Evolutionary conservation across 2,329 filamentous ascomycete species (phyloP).

Genomic region (Polytolypa hystricis): DNA sequence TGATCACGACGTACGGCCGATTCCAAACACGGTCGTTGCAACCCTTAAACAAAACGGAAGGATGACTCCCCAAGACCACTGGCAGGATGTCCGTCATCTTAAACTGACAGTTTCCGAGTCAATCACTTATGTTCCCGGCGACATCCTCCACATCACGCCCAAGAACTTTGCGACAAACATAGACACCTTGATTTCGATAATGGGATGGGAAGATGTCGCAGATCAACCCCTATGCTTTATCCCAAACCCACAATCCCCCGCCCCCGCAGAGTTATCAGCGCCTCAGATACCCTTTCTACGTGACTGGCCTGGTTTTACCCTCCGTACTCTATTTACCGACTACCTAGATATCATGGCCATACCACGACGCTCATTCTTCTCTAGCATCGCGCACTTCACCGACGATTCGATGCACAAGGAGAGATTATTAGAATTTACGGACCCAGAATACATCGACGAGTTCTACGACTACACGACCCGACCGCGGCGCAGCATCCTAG

Average conservation of each 20-base stretch:
- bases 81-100: conserved; percentile 88
- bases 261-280: conserved; percentile 13
- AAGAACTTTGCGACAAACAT: conserved; percentile 80
- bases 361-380: conserved; percentile 77
- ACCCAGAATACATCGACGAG: conserved; percentile 72
- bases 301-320: conserved; percentile 39
- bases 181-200: conserved; percentile 62
- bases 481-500: conserved; percentile 78
- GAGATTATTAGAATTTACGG: conserved; percentile 71
- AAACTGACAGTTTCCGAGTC: conserved; percentile 41
- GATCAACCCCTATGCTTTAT: conserved; percentile 54
- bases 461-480: conserved; percentile 93
- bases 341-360: conserved; percentile 85
- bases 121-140: conserved; percentile 55
- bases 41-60: conserved; percentile 55
- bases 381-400: conserved; percentile 65
- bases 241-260: conserved; percentile 16
- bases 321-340: conserved; percentile 66
- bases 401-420: conserved; percentile 62
- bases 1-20: conserved; percentile 40
- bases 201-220: conserved; percentile 66
- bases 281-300: conserved; percentile 27
- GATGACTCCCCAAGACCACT: conserved; percentile 65
- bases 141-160: conserved; percentile 70
- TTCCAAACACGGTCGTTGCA: conserved; percentile 47